Conservation (phyloP, 441 rosid species). For the Adansonia grandidieri region DNA sequence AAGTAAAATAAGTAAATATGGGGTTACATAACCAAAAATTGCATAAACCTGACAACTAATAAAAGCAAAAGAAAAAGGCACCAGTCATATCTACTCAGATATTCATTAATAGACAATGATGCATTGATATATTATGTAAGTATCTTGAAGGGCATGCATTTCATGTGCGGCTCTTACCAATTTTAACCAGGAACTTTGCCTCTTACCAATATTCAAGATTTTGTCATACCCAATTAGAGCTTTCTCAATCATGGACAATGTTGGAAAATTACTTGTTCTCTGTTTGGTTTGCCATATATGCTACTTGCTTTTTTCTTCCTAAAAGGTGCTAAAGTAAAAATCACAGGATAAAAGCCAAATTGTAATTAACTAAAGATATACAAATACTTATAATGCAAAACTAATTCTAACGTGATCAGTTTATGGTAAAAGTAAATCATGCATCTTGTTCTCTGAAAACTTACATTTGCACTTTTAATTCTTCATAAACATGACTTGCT, state of each 20-base stretch:
- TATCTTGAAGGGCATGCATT: constrained; percentile 4
- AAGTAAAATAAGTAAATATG: not conserved
- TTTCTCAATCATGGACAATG: not conserved
- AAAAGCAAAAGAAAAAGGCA: not conserved
- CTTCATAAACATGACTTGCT: not conserved
- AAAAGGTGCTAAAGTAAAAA: not conserved
- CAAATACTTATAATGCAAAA: not conserved
- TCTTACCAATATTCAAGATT: not conserved
- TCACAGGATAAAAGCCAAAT: not conserved
- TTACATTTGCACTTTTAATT: not conserved
- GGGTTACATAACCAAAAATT: not conserved
- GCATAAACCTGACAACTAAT: not conserved
- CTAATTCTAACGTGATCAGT: not conserved
- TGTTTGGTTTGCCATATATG: not conserved
- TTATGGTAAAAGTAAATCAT: not conserved
- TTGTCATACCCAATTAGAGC: not conserved
- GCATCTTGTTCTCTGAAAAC: not conserved
- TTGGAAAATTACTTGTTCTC: not conserved
- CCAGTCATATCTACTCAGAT: not conserved
- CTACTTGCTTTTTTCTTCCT: not conserved
- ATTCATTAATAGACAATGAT: not conserved
- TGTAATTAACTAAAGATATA: not conserved
- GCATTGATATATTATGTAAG: not conserved
- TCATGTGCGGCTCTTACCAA: not conserved
- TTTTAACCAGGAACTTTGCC: not conserved